These are phyloP conservation scores for Capronia americana DNA, from an alignment of 2,329 filamentous ascomycete genomes.

Conservation along the genomic window DNA sequence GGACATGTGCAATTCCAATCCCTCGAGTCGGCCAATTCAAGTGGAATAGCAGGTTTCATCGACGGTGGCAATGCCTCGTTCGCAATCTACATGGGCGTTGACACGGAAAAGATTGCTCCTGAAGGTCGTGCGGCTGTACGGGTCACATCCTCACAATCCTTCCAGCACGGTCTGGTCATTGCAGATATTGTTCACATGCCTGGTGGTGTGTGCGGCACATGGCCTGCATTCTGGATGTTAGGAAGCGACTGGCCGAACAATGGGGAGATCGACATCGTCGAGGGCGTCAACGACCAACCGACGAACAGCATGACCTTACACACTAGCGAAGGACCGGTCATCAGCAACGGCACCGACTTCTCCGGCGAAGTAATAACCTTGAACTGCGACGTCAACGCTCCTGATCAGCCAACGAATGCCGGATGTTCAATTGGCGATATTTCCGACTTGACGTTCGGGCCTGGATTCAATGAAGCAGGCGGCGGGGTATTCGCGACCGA, in stretches of 20 bases:
- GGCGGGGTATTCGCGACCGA: constrained; percentile 75
- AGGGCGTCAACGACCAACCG: constrained; percentile 56
- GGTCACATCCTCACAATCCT: constrained; percentile 53
- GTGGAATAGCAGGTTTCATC: constrained; percentile 43
- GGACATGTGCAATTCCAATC: constrained; percentile 60
- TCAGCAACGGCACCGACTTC: constrained; percentile 46
- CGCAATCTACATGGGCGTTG: constrained; percentile 54
- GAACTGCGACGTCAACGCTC: constrained; percentile 58
- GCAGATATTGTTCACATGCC: constrained; percentile 58
- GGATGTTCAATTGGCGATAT: constrained; percentile 50
- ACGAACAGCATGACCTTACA: constrained; percentile 58
- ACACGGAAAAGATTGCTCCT: constrained; percentile 44
- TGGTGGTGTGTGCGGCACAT: constrained; percentile 56
- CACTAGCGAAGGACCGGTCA: constrained; percentile 49
- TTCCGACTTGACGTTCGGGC: constrained; percentile 53
- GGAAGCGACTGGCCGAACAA: constrained; percentile 50
- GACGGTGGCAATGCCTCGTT: constrained; percentile 44
- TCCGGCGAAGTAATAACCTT: constrained; percentile 57
- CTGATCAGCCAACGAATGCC: constrained; percentile 47
- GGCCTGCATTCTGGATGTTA: constrained; percentile 57
- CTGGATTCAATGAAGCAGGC: constrained; percentile 58
- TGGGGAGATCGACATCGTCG: constrained; percentile 61
- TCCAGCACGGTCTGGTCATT: constrained; percentile 55
- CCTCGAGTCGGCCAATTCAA: constrained; percentile 47
- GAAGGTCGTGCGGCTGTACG: constrained; percentile 54